Percentiles rank a stretch among this genome's conserved stretches.
Evolutionary conservation across 805 yeast genomes (phyloP).

Genomic region (Yarrowia sp.): DNA sequence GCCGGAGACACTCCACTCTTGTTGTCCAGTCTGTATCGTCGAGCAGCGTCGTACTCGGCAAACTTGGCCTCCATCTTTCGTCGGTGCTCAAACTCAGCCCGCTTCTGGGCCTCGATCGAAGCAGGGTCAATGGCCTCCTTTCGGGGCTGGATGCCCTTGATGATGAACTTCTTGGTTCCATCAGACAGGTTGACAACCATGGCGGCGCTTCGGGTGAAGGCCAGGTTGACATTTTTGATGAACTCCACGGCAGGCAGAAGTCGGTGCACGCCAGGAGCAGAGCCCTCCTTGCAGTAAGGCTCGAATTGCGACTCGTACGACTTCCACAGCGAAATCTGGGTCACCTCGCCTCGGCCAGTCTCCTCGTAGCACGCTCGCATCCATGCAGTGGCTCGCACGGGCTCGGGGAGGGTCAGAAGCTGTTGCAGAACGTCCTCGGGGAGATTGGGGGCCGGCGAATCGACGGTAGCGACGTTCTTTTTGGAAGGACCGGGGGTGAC

Average conservation of each 20-base stretch:
- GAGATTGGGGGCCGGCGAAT: slow-evolving; percentile 47
- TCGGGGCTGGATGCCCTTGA: slow-evolving; percentile 92
- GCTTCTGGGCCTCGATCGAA: slow-evolving; percentile 28
- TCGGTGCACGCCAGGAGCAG: slow-evolving; percentile 45
- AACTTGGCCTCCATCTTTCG: neutral
- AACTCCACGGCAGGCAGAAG: slow-evolving; percentile 94
- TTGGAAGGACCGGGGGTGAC: slow-evolving; percentile 64
- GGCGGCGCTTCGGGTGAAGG: slow-evolving; percentile 85
- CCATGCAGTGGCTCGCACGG: slow-evolving; percentile 91
- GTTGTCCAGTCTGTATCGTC: slow-evolving; percentile 24
- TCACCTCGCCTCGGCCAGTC: slow-evolving; percentile 73
- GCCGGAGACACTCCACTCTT: slow-evolving; percentile 26
- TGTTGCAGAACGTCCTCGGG: slow-evolving; percentile 55
- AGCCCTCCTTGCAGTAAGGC: slow-evolving; percentile 50
- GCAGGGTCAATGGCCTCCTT: slow-evolving; percentile 39
- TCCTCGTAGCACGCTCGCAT: slow-evolving; percentile 88
- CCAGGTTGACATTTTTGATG: slow-evolving; percentile 87
- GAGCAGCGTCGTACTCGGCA: slow-evolving; percentile 8
- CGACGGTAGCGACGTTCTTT: slow-evolving; percentile 38
- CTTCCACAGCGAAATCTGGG: slow-evolving; percentile 95
- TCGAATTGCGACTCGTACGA: slow-evolving; percentile 87
- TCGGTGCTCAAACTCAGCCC: slow-evolving; percentile 18
- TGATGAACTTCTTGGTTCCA: slow-evolving; percentile 77
- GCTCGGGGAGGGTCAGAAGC: slow-evolving; percentile 70
- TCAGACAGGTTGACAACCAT: slow-evolving; percentile 76